Percentiles rank a stretch among this genome's conserved stretches.
phyloP scores from a whole-genome alignment of 169 alveolate species.

The Cystoisospora suis region DNA sequence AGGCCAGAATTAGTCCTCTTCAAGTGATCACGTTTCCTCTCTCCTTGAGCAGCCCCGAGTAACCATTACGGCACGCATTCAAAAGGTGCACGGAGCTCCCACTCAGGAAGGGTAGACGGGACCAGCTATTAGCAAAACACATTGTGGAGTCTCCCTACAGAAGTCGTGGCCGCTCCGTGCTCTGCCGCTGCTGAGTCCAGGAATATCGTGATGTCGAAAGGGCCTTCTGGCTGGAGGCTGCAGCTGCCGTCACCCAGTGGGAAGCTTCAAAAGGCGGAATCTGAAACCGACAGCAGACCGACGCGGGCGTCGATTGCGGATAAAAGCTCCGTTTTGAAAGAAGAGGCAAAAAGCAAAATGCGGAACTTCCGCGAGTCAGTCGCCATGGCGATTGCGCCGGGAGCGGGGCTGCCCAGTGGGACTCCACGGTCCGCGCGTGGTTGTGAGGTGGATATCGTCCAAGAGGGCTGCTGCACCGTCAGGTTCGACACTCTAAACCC shows the following conservation, averaged over 20 bases:
- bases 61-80: too few relatives aligned
- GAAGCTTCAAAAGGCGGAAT: not conserved
- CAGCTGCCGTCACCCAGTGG: conserved; percentile 6
- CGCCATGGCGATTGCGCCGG: conserved; percentile 8
- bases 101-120: too few relatives aligned
- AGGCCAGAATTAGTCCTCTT: too few relatives aligned
- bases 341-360: not conserved
- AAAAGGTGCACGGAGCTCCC: too few relatives aligned
- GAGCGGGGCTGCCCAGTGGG: not conserved
- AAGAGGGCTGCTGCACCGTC: conserved; percentile 46
- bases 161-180: too few relatives aligned
- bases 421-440: conserved; percentile 16
- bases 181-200: not conserved
- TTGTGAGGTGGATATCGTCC: conserved; percentile 41
- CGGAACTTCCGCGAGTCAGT: conserved; percentile 11
- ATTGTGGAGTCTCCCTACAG: too few relatives aligned
- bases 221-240: conserved; percentile 52
- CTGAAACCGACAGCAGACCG: too few relatives aligned
- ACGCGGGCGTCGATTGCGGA: too few relatives aligned
- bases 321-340: too few relatives aligned
- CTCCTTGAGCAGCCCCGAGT: too few relatives aligned
- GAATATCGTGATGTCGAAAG: conserved; percentile 45
- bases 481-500: conserved; percentile 40
- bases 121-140: too few relatives aligned
- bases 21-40: too few relatives aligned